Evolutionary conservation across 805 yeast genomes (phyloP).

Genomic region (Dipodascus geniculatus): DNA sequence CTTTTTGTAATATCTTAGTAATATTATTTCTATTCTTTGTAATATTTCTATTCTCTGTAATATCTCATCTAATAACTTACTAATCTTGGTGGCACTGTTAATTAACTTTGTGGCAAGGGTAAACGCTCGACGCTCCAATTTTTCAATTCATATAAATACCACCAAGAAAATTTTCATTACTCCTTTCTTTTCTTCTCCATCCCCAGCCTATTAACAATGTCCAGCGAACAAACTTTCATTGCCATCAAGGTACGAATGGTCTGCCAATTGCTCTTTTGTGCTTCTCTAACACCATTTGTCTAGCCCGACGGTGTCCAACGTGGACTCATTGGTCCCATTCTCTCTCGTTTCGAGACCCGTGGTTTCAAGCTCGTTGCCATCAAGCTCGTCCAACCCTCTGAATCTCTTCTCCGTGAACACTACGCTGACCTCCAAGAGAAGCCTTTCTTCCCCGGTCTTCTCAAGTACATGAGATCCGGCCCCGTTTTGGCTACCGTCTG

Average conservation of each 20-base stretch:
- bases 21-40: no score
- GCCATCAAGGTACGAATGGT: constrained; percentile 26
- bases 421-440: constrained; percentile 90
- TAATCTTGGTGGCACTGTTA: not conserved
- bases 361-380: constrained; percentile 96
- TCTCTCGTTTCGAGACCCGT: constrained; percentile 90
- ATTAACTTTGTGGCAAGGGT: not conserved
- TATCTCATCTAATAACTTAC: no score
- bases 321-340: constrained; percentile 82
- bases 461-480: constrained; percentile 94
- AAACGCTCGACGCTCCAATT: not conserved
- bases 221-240: constrained; percentile 26
- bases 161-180: not conserved
- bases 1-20: no score
- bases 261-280: not conserved
- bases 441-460: constrained; percentile 96
- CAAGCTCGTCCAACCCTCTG: constrained; percentile 82
- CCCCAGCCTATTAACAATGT: constrained; percentile 3
- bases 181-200: not conserved
- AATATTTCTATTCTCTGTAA: no score
- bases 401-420: constrained; percentile 80
- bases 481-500: constrained; percentile 98
- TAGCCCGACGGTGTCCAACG: constrained; percentile 99
- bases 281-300: no score
- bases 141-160: not conserved